Conservation (phyloP, 192 early-diverging fungal genomes). For the Lobulomyces angularis region DNA sequence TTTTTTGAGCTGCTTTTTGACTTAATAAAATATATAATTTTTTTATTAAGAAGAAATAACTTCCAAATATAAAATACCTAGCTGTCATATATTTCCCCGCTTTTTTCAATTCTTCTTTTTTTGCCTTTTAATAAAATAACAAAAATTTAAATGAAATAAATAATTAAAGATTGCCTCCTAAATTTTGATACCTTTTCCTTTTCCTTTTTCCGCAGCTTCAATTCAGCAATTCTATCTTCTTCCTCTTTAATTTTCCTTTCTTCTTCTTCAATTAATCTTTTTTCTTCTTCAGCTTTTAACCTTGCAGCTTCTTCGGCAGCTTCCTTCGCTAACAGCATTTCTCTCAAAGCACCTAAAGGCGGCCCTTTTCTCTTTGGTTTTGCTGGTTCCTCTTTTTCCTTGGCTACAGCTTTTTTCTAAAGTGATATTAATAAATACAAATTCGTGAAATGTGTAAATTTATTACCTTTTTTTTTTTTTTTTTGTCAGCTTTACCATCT, state of each 20-base stretch:
- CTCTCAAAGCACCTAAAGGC: constrained; percentile 40
- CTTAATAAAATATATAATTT: no score
- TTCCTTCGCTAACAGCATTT: constrained; percentile 57
- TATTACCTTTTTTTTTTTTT: constrained; percentile 52
- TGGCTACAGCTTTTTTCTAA: constrained; percentile 32
- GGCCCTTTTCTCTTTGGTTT: constrained; percentile 46
- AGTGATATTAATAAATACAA: no score
- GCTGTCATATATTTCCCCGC: constrained; percentile 88
- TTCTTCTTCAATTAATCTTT: constrained; percentile 61
- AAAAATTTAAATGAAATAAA: constrained; percentile 1
- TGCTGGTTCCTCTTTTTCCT: constrained; percentile 28
- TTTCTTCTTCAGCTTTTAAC: constrained; percentile 60
- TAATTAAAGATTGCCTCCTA: neutral
- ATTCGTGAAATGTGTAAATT: no score
- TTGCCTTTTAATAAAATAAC: constrained; percentile 31
- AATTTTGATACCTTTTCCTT: constrained; percentile 4
- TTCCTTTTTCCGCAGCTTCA: neutral
- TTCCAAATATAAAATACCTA: no score
- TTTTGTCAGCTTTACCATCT: constrained; percentile 21
- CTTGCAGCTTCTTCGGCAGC: constrained; percentile 60
- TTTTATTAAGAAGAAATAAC: no score
- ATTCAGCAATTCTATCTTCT: constrained; percentile 6
- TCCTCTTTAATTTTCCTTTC: constrained; percentile 46
- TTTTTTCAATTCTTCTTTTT: constrained; percentile 76
- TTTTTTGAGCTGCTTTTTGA: constrained; percentile 74